phyloP scores from a whole-genome alignment of 176 grass and related monocot species.

The Thinopyrum elongatum region DNA sequence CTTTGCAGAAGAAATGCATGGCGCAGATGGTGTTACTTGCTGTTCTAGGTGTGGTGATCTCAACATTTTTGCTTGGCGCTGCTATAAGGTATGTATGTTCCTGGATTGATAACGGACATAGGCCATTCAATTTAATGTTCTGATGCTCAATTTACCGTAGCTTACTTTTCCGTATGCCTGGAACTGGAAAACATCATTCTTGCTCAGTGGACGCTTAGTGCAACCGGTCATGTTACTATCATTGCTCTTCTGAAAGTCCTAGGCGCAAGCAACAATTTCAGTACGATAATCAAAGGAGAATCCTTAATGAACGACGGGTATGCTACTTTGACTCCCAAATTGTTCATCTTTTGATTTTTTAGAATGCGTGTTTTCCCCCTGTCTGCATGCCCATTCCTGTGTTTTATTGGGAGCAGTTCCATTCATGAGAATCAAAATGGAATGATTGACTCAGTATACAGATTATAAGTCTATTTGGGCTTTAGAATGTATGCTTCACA shows the following conservation, averaged over 20 bases:
- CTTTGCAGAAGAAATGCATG: too few species aligned
- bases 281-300: constrained; percentile 91
- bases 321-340: not conserved
- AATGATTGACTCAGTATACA: too few species aligned
- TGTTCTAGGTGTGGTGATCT: too few species aligned
- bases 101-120: not conserved
- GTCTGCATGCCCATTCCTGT: too few species aligned
- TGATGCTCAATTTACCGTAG: constrained; percentile 33
- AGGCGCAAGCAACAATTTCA: constrained; percentile 88
- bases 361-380: too few species aligned
- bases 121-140: not conserved
- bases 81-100: not conserved
- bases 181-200: constrained; percentile 89
- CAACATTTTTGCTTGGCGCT: too few species aligned
- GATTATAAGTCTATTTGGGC: too few species aligned
- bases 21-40: too few species aligned
- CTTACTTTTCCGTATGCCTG: constrained; percentile 71
- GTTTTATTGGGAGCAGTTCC: too few species aligned
- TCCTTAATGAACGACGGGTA: constrained; percentile 96
- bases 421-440: too few species aligned
- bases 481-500: too few species aligned
- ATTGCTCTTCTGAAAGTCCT: constrained; percentile 88
- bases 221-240: constrained; percentile 24
- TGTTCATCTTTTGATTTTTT: too few species aligned
- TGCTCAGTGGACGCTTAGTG: constrained; percentile 37